Evolutionary conservation across 768 basidiomycete genomes (phyloP), one percentile per base, ranked within the genome.

Genomic region (Sarcomyxa edulis): DNA sequence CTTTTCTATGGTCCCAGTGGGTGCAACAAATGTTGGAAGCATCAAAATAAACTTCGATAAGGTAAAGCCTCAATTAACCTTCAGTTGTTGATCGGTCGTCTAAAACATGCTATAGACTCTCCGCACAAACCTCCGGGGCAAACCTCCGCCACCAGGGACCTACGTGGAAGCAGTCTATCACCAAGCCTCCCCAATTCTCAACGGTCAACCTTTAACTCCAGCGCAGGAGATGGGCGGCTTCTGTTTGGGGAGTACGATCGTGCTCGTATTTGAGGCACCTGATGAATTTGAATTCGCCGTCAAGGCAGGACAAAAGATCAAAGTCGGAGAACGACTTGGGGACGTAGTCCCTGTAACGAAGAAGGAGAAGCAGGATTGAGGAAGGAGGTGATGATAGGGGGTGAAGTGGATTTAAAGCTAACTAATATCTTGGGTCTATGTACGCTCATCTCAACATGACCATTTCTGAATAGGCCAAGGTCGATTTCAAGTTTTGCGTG

Each of bases 151-250:
- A 26, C 69, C 84, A 0, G 94, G 93, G 20, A 87, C 91, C 1
- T 96, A 89, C 62, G 76, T 79, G 5, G 96, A 98, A 63, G 96
- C 94, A 0, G 82, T 89, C 10, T 99, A 99, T 60, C 76, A 81
- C 2, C 75, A 74, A 5, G 95, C 94, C 0, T 92, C 88, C 1
- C 65, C 81, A 0, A 61, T 98, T 19, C 71, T 98, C 24, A 73
- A 79, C 12, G 96, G 96, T 0, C 92, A 96, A 53, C 94, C 95
- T 2, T 70, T 97, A 31, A 69, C 67, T 0, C 72, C 86, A 1
- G 94, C 89, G 1, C 88, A 96, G 58, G 94, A 99, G 66, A 91
- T 97, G 87, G 96, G 96, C 22, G 96, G 94, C 1, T 99, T 99
- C 65, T 85, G 82, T 51, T 69, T 98, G 3, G 94, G 94, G 4